Conservation (phyloP, 345 rosid species). For the Theobroma cacao region DNA sequence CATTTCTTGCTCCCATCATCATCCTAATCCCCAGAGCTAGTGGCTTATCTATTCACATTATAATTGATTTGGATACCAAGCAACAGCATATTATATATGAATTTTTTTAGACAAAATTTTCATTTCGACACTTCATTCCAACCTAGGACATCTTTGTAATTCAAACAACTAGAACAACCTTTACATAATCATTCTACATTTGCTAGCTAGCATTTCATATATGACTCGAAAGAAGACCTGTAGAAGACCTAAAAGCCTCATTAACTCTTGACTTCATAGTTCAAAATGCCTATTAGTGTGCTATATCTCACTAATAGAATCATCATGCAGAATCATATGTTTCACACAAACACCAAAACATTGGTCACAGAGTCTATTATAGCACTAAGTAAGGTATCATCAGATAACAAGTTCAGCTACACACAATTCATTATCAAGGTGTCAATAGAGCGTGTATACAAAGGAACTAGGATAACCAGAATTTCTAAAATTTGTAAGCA, state of each 20-base stretch:
- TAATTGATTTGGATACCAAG: background rate
- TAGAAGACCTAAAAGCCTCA: background rate
- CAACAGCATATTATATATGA: background rate
- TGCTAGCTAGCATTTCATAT: background rate
- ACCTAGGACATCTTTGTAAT: background rate
- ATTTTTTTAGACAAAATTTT: background rate
- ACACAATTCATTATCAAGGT: background rate
- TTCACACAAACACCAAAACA: background rate
- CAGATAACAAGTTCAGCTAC: slow-evolving; percentile 1
- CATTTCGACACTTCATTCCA: background rate
- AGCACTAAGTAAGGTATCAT: background rate
- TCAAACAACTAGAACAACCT: background rate
- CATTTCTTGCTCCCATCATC: background rate
- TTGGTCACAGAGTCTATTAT: background rate
- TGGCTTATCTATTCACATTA: background rate
- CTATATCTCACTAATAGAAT: background rate
- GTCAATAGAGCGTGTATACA: background rate
- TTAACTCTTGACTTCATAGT: background rate
- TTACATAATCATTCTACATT: background rate
- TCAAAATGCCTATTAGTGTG: background rate
- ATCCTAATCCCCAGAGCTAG: background rate
- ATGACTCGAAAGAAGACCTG: background rate
- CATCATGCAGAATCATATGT: background rate
- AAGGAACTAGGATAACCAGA: background rate
- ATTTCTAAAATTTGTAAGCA: background rate